Conservation (phyloP, 2,329 filamentous ascomycete species). For the Cladosporium austrohemisphaericum region DNA sequence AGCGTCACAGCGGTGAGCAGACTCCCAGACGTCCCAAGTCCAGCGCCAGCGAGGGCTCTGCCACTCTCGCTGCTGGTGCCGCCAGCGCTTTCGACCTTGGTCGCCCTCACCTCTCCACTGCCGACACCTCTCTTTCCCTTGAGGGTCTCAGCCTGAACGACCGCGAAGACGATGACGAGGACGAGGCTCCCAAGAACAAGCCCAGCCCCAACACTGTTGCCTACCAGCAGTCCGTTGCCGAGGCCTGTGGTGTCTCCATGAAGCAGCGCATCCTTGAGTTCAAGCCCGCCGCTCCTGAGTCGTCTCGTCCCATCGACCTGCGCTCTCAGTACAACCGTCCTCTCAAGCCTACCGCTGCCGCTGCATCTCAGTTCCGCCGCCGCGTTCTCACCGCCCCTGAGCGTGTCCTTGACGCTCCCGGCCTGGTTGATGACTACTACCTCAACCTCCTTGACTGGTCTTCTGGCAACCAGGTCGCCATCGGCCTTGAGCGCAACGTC, state of each 20-base stretch:
- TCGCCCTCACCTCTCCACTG: slow-evolving; percentile 63
- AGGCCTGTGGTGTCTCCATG: slow-evolving; percentile 85
- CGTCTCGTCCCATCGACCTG: slow-evolving; percentile 95
- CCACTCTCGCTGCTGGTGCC: slow-evolving; percentile 67
- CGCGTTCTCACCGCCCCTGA: slow-evolving; percentile 93
- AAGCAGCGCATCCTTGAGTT: slow-evolving; percentile 96
- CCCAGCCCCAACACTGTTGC: slow-evolving; percentile 83
- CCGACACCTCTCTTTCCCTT: slow-evolving; percentile 56
- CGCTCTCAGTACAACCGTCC: slow-evolving; percentile 97
- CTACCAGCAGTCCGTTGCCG: slow-evolving; percentile 86
- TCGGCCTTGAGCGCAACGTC: slow-evolving; percentile 92
- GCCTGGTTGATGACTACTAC: slow-evolving; percentile 97
- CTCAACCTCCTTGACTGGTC: slow-evolving; percentile 99
- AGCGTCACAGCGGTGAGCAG: slow-evolving; percentile 58
- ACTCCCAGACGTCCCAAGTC: slow-evolving; percentile 60
- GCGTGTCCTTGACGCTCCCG: slow-evolving; percentile 91
- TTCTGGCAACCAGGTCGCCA: slow-evolving; percentile 94
- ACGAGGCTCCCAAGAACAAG: slow-evolving; percentile 59
- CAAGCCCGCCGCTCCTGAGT: slow-evolving; percentile 97
- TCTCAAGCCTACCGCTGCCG: slow-evolving; percentile 69
- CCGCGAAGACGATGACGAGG: slow-evolving; percentile 63
- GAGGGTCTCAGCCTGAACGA: slow-evolving; percentile 73
- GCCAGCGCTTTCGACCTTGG: slow-evolving; percentile 63
- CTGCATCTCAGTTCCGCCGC: slow-evolving; percentile 81
- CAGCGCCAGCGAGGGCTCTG: slow-evolving; percentile 65